A percentile compares a stretch with the other conserved stretches of the same genome.
These are phyloP conservation scores for Stenocarpella maydis DNA, from an alignment of 2,329 filamentous ascomycete species.

Conservation along the genomic window DNA sequence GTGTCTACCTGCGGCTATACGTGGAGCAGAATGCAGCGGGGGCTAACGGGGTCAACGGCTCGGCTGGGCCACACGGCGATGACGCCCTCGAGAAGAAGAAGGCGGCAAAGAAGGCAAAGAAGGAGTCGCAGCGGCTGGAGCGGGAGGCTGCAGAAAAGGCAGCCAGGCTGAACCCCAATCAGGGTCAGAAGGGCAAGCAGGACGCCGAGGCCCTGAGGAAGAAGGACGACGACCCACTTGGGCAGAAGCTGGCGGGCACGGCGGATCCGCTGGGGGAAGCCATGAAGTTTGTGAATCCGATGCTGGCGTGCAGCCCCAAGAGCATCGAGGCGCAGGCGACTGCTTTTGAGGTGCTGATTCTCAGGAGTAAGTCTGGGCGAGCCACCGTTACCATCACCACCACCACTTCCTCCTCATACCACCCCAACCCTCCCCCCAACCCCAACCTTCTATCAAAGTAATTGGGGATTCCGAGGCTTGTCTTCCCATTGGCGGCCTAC, in stretches of 20 bases:
- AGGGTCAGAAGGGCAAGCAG: slow-evolving; percentile 68
- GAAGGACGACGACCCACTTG: slow-evolving; percentile 88
- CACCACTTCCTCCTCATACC: too few relatives aligned
- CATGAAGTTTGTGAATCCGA: slow-evolving; percentile 82
- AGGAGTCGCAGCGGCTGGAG: slow-evolving; percentile 71
- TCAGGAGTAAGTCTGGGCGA: slow-evolving; percentile 71
- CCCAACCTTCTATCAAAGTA: too few relatives aligned
- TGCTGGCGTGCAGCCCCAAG: slow-evolving; percentile 84
- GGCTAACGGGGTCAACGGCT: slow-evolving; percentile 68
- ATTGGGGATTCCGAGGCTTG: too few relatives aligned
- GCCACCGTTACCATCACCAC: not conserved
- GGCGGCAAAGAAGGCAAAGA: slow-evolving; percentile 88
- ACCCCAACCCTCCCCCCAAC: too few relatives aligned
- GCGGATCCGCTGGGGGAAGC: slow-evolving; percentile 84
- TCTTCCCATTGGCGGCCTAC: not conserved
- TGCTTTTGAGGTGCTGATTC: slow-evolving; percentile 89
- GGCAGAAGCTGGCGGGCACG: slow-evolving; percentile 81
- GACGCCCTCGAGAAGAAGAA: slow-evolving; percentile 80
- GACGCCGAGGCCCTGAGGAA: slow-evolving; percentile 75
- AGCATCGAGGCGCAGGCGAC: slow-evolving; percentile 82
- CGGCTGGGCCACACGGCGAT: slow-evolving; percentile 53
- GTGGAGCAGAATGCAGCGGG: slow-evolving; percentile 74
- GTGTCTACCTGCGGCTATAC: slow-evolving; percentile 79
- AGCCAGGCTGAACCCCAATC: slow-evolving; percentile 85
- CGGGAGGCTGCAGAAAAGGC: slow-evolving; percentile 81